Conservation (phyloP, 2,329 filamentous ascomycete species). For the Penicillium decumbens region DNA sequence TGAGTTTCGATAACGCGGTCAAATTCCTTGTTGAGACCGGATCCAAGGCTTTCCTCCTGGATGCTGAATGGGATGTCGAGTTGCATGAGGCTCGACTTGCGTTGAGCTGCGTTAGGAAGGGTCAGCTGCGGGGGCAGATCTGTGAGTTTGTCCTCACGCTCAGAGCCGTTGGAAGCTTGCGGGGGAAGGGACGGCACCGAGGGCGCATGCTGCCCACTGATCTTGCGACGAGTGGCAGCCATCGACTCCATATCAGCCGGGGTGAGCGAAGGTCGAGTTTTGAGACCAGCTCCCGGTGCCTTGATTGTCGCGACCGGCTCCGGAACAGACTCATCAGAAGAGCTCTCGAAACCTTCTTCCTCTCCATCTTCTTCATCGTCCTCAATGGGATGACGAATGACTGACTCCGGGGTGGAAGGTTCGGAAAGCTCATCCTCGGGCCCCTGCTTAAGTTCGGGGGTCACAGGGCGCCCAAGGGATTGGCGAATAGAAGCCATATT, state of each 20-base stretch:
- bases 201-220: conserved; percentile 66
- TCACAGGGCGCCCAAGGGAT: conserved; percentile 40
- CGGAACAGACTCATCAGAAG: conserved; percentile 60
- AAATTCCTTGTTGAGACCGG: conserved; percentile 87
- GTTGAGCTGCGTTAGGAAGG: conserved; percentile 41
- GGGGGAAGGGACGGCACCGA: conserved; percentile 28
- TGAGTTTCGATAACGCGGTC: conserved; percentile 91
- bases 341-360: conserved; percentile 13
- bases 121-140: conserved; percentile 16
- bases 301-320: conserved; percentile 85
- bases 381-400: conserved; percentile 70
- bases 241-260: conserved; percentile 78
- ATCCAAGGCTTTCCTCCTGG: conserved; percentile 63
- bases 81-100: conserved; percentile 71
- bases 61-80: conserved; percentile 73
- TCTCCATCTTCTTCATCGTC: conserved; percentile 35
- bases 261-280: conserved; percentile 81
- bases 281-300: conserved; percentile 77
- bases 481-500: conserved; percentile 38
- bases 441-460: conserved; percentile 55
- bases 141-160: conserved; percentile 10
- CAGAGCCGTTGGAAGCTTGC: conserved; percentile 20
- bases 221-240: conserved; percentile 78
- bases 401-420: conserved; percentile 76
- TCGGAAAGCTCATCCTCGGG: conserved; percentile 47